These are phyloP conservation scores for Colletotrichum caudatum DNA, from an alignment of 2,329 filamentous ascomycete genomes.

Conservation along the genomic window DNA sequence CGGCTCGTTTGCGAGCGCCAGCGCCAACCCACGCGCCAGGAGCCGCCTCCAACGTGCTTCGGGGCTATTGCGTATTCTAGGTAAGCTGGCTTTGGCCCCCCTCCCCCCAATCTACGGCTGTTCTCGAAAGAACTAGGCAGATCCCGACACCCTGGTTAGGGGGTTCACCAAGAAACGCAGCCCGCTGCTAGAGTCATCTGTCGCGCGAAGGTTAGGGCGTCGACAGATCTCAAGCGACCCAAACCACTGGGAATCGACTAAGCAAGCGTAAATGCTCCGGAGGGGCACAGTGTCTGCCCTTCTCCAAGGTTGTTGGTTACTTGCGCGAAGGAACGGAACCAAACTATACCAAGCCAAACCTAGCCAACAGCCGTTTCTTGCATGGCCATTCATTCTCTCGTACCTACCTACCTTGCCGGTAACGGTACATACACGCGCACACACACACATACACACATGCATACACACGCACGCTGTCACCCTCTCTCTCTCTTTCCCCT, in stretches of 20 bases:
- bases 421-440: no score
- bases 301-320: slow-evolving; percentile 29
- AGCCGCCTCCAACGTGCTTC: slow-evolving; percentile 34
- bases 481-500: neutral
- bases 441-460: neutral
- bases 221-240: slow-evolving; percentile 44
- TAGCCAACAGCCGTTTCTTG: slow-evolving; percentile 33
- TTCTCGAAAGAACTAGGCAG: slow-evolving; percentile 40
- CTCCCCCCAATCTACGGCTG: slow-evolving; percentile 34
- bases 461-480: neutral
- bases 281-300: slow-evolving; percentile 42
- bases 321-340: slow-evolving; percentile 24
- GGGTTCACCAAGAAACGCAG: slow-evolving; percentile 43
- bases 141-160: slow-evolving; percentile 43
- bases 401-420: slow-evolving; percentile 9
- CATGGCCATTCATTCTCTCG: slow-evolving; percentile 21
- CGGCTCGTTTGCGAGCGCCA: slow-evolving; percentile 7
- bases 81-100: slow-evolving; percentile 22
- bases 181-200: slow-evolving; percentile 43
- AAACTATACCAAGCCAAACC: slow-evolving; percentile 20
- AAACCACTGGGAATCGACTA: slow-evolving; percentile 42
- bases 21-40: slow-evolving; percentile 14
- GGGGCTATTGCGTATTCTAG: slow-evolving; percentile 17
- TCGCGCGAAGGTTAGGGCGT: slow-evolving; percentile 43
- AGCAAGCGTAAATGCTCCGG: slow-evolving; percentile 41